A percentile compares a stretch with the other conserved stretches of the same genome.
phyloP scores from a whole-genome alignment of 176 grass and related monocot species.

The Coix lacrymajobi region DNA sequence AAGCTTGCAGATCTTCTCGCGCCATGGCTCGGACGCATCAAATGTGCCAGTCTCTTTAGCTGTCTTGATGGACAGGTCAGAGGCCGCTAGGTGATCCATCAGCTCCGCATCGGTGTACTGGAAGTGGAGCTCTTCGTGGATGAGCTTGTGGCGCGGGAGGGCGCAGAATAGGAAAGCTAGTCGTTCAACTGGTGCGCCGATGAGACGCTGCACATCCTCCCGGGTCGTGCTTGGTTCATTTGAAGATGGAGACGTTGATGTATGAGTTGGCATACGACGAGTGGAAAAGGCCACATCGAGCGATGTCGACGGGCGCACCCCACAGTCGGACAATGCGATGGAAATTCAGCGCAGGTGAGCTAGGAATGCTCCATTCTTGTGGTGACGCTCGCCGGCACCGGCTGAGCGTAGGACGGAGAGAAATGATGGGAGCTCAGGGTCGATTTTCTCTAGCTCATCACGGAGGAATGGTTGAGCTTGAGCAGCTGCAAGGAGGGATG shows the following conservation, averaged over 20 bases:
- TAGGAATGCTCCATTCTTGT: slow-evolving; percentile 64
- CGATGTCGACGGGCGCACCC: slow-evolving; percentile 27
- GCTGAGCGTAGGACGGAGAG: slow-evolving; percentile 34
- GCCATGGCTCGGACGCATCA: slow-evolving; percentile 31
- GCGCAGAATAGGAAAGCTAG: slow-evolving; percentile 56
- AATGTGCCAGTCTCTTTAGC: slow-evolving; percentile 29
- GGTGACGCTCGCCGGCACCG: slow-evolving; percentile 63
- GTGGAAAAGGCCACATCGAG: slow-evolving; percentile 66
- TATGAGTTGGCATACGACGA: slow-evolving; percentile 67
- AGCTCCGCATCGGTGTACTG: slow-evolving; percentile 51
- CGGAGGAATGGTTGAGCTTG: slow-evolving; percentile 51
- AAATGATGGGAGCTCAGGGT: slow-evolving; percentile 46
- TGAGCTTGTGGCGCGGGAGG: slow-evolving; percentile 47
- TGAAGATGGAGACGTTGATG: slow-evolving; percentile 62
- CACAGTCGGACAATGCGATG: slow-evolving; percentile 53
- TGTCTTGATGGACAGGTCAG: slow-evolving; percentile 30
- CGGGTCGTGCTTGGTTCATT: slow-evolving; percentile 38
- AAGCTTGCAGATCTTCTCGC: slow-evolving; percentile 35
- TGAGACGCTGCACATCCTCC: slow-evolving; percentile 23
- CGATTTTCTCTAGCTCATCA: slow-evolving; percentile 41
- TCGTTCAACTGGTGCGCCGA: slow-evolving; percentile 46
- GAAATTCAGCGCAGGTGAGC: slow-evolving; percentile 41
- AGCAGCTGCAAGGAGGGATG: slow-evolving; percentile 36
- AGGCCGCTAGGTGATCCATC: slow-evolving; percentile 31
- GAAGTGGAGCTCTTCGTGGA: slow-evolving; percentile 46